Evolutionary conservation across 2,329 filamentous ascomycete genomes (phyloP).

Genomic region (Pyrenophora teres): DNA sequence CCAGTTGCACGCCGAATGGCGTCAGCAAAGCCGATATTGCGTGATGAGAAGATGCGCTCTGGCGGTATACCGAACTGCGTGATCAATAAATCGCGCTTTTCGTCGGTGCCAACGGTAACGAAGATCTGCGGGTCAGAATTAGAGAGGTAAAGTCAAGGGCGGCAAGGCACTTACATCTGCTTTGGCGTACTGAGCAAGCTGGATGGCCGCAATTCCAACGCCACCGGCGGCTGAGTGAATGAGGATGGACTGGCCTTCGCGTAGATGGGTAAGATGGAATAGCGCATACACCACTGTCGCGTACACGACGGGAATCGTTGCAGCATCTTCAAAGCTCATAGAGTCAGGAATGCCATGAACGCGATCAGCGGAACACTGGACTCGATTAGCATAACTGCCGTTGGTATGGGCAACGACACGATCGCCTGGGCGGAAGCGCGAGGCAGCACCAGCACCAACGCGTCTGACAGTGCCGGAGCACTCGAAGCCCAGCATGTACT

Average conservation of each 20-base stretch:
- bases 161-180: no score
- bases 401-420: not conserved
- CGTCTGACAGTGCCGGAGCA: not conserved
- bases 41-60: constrained; percentile 40
- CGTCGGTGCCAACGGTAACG: constrained; percentile 14
- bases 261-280: not conserved
- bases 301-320: constrained; percentile 7
- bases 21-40: constrained; percentile 34
- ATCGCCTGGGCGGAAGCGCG: not conserved
- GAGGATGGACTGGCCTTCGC: constrained; percentile 7
- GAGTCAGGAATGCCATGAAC: not conserved
- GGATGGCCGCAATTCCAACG: constrained; percentile 24
- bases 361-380: no score
- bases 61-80: constrained; percentile 26
- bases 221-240: constrained; percentile 19
- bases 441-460: not conserved
- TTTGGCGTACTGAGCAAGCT: constrained; percentile 8
- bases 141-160: no score
- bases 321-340: not conserved
- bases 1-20: constrained; percentile 30
- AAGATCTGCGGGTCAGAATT: no score
- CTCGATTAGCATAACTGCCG: not conserved
- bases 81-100: constrained; percentile 13
- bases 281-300: constrained; percentile 8
- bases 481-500: no score